Conservation (phyloP, 225 moss, liverwort and hornwort species). For the Rhytidiadelphus loreus region DNA sequence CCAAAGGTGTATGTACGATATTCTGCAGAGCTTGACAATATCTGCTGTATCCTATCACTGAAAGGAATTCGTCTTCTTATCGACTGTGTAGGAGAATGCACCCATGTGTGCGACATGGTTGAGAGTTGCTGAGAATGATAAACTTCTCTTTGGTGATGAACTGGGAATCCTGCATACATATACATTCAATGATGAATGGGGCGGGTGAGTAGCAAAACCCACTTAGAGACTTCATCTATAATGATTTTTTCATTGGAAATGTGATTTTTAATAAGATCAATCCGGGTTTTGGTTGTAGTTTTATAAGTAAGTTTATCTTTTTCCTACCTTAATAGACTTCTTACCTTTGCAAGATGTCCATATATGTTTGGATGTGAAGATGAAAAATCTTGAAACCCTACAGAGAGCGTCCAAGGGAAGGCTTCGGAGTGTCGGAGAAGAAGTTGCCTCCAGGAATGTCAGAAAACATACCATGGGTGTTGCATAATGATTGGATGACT, state of each 20-base stretch:
- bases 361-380: background rate
- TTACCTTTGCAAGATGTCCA: background rate
- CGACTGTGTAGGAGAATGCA: slow-evolving; percentile 58
- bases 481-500: slow-evolving; percentile 89
- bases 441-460: slow-evolving; percentile 69
- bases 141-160: slow-evolving; percentile 84
- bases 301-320: background rate
- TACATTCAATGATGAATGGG: slow-evolving; percentile 94
- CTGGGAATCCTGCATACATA: slow-evolving; percentile 73
- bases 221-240: background rate
- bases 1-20: background rate
- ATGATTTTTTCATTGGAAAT: background rate
- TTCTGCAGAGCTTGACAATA: background rate
- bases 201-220: slow-evolving; percentile 30
- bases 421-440: slow-evolving; percentile 49
- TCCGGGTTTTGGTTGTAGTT: background rate
- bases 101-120: slow-evolving; percentile 96
- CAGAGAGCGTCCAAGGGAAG: slow-evolving; percentile 60
- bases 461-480: slow-evolving; percentile 62
- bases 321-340: background rate
- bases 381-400: background rate
- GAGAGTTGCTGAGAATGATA: slow-evolving; percentile 84
- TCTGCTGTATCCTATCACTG: background rate
- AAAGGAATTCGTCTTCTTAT: background rate
- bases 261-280: background rate